Base-by-base conservation (phyloP, 176 grass and related monocot genomes). In the Dactylis glomerata region DNA sequence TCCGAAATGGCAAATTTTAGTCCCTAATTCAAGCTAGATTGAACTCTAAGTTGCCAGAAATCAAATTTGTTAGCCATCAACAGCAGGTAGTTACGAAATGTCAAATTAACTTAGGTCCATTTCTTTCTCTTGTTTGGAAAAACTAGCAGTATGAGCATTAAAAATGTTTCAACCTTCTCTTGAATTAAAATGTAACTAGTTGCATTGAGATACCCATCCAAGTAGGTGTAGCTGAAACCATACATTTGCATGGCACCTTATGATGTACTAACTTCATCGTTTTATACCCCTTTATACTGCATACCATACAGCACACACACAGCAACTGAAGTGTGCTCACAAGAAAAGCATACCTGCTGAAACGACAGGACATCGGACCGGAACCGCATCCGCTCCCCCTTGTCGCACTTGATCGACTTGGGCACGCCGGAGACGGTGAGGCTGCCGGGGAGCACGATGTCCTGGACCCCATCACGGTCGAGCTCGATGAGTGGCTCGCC, bases 321-420 rank as follows among this genome's bases (percentile, higher is more conserved):
- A 34, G 28, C 9, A 76, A 61, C 6, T 15, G 28, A 50, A 80
- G 46, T 38, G 42, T 11, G 42, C 19, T 4, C 22, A 15, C 3
- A 51, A 47, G 40, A 19, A 19, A 73, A 56, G 10, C 50, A 76
- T 68, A 98, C 96, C 93, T 98, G 93, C 81, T 98, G 96, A 65
- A 98, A 98, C 17, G 96, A 88, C 4, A 98, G 80, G 31, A 98
- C 93, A 77, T 98, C 91, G 3, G 96, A 95, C 4, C 89, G 89
- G 84, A 95, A 98, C 45, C 91, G 84, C 55, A 85, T 92, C 8
- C 93, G 82, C 30, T 98, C 96, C 26, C 96, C 96, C 71, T 98
- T 98, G 55, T 98, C 96, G 31, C 93, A 98, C 87, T 95, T 95
- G 20, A 98, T 95, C 1, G 82, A 94, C 65, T 76, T 93, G 2